Percentiles rank a stretch among this genome's conserved stretches.
Conservation (phyloP, 2,329 filamentous ascomycete genomes). For the Cladosporium oxysporum region DNA sequence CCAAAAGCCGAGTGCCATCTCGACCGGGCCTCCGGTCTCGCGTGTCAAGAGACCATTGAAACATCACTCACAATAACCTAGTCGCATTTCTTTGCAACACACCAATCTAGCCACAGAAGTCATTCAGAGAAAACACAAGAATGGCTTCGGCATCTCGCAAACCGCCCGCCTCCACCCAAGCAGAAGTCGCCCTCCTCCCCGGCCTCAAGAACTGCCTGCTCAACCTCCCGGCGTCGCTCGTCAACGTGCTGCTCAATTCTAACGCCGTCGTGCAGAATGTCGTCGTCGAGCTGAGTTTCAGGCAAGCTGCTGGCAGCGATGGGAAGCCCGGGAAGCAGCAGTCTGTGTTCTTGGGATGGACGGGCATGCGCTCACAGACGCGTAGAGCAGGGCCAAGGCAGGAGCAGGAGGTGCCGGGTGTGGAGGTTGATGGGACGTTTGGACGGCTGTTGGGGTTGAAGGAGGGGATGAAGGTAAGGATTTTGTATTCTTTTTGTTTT, state of each 20-base stretch:
- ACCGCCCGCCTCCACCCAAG: constrained; percentile 38
- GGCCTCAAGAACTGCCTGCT: constrained; percentile 87
- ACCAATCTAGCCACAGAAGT: not conserved
- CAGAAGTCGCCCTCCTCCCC: constrained; percentile 81
- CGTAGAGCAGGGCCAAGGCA: constrained; percentile 56
- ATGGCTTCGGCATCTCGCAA: constrained; percentile 16
- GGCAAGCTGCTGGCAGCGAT: constrained; percentile 47
- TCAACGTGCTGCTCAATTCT: constrained; percentile 80
- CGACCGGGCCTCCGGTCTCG: not conserved
- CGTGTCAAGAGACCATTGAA: not conserved
- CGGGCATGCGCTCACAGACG: constrained; percentile 93
- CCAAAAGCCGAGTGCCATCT: constrained; percentile 5
- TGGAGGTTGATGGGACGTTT: constrained; percentile 87
- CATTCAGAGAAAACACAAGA: too few relatives aligned
- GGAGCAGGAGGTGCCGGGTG: constrained; percentile 73
- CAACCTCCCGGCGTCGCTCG: constrained; percentile 83
- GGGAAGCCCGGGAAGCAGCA: constrained; percentile 49
- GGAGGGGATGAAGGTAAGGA: constrained; percentile 76
- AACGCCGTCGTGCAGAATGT: constrained; percentile 97
- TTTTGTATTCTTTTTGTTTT: not conserved
- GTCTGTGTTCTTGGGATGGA: constrained; percentile 92
- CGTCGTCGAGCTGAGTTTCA: constrained; percentile 84
- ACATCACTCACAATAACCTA: not conserved
- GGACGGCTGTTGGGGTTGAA: constrained; percentile 73
- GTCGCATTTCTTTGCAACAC: not conserved